Base-by-base conservation (phyloP, 2,329 filamentous ascomycete genomes). In the Bipolaris gigantea region DNA sequence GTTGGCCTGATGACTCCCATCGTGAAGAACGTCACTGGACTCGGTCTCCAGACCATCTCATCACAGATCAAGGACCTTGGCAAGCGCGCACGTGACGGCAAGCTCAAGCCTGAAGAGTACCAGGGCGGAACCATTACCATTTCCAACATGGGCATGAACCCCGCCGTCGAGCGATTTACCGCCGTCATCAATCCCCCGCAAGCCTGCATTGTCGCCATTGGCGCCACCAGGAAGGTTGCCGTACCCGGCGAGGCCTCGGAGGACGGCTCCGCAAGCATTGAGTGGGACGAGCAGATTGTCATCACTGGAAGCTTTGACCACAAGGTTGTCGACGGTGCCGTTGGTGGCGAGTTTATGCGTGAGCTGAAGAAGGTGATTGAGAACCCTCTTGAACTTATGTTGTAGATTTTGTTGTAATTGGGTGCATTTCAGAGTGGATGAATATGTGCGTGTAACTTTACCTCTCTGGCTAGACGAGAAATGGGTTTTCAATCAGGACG, bases 71-170 rank as follows among this genome's bases (percentile, higher is more conserved):
- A 97, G 84, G 92, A 96, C 73, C 89, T 99, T 51, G 92, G 92
- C 74, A 96, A 96, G 86, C 90, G 91, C 75, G 94, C 94, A 60
- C 87, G 92, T 59, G 94, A 97, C 67, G 90, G 90, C 80, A 99
- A 97, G 87, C 89, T 99, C 70, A 97, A 97, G 88, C 94, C 94
- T 43, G 93, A 99, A 78, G 92, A 99, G 80, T 99, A 96, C 86
- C 93, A 97, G 83, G 94, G 94, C 52, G 94, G 94, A 76, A 96
- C 91, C 75, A 96, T 99, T 80, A 97, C 93, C 77, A 97, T 99
- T 80, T 96, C 90, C 81, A 99, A 99, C 86, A 96, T 99, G 94
- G 94, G 94, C 78, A 99, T 99, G 94, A 99, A 99, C 85, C 74
- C 87, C 43, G 93, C 94, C 46, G 88, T 99, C 60, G 92, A 97